Evolutionary conservation across 2,329 filamentous ascomycete species (phyloP), one percentile per base, ranked within the genome.

Genomic region (Exophiala spinifera): DNA sequence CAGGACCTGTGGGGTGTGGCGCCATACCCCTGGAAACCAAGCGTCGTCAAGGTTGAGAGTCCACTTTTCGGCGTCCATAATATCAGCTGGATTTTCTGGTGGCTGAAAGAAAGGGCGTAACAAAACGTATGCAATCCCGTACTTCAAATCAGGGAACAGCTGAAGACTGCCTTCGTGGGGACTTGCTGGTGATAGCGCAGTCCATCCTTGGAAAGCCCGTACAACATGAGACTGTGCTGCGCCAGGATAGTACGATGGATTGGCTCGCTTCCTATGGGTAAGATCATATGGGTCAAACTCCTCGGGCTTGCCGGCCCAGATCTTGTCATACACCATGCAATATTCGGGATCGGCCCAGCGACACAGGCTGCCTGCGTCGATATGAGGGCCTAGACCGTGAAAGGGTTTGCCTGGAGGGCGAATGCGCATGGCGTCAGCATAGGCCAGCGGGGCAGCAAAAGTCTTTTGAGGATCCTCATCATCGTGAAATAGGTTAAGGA

Each of bases 201-300:
- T 75, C 73, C 72, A 76, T 31, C 72, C 73, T 58, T 74, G 72
- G 57, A 69, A 74, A 3, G 65, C 63, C 4, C 70, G 64, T 33
- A 74, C 65, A 3, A 73, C 72, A 4, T 64, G 64, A 0, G 69
- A 73, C 51, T 75, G 67, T 1, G 68, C 69, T 14, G 51, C 42
- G 3, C 70, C 72, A 6, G 65, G 62, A 55, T 70, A 74, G 11
- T 70, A 28, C n/a, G 50, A 49, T 5, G 53, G 53, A 4, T 55
- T 52, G 4, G 54, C 61, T 20, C 44, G 51, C 43, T 69, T 66
- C 17, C 74, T 67, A 2, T 63, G 46, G 7, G 53, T 59, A 6
- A 75, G 64, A 56, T 75, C 67, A 49, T 69, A 75, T 3, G 63
- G 53, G 54, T 76, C 71, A 50, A 71, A 67, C 1, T 61, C 45